Conservation (phyloP, 495 filamentous ascomycete species). For the Apodospora peruviana region DNA sequence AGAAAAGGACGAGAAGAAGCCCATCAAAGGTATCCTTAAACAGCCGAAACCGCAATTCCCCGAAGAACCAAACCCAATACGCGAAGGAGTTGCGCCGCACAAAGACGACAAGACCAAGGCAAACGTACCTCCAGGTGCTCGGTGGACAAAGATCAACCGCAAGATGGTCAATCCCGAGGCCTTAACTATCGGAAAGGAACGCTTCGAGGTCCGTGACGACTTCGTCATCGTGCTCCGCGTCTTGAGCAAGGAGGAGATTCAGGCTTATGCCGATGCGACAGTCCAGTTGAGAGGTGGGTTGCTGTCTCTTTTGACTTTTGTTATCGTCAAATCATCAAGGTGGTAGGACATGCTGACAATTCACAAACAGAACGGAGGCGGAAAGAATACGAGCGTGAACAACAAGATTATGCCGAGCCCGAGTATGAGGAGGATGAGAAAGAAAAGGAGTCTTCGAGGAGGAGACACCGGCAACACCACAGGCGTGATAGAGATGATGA, state of each 20-base stretch:
- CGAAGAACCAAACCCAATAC: conserved; percentile 68
- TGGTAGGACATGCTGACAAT: conserved; percentile 12
- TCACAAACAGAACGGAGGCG: conserved; percentile 27
- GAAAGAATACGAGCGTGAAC: conserved; percentile 30
- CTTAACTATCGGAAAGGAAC: conserved; percentile 67
- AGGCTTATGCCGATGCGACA: conserved; percentile 69
- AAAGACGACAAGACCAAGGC: conserved; percentile 72
- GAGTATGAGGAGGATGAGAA: conserved; percentile 17
- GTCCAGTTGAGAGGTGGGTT: conserved; percentile 67
- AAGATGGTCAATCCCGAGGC: conserved; percentile 79
- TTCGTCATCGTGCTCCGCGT: conserved; percentile 83
- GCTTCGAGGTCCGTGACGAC: conserved; percentile 74
- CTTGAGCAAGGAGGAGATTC: conserved; percentile 74
- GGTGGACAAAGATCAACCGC: conserved; percentile 86
- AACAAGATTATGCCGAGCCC: conserved; percentile 9
- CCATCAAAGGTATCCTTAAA: conserved; percentile 53
- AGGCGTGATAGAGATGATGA: conserved; percentile 31
- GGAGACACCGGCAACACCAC: conserved; percentile 19
- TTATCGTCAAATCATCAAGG: not conserved
- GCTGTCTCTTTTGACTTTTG: not conserved
- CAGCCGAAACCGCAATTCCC: conserved; percentile 69
- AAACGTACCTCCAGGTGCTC: conserved; percentile 68
- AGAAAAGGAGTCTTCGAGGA: conserved; percentile 22
- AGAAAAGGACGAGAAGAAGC: conserved; percentile 38
- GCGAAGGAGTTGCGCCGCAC: conserved; percentile 83